Evolutionary conservation across 2,329 filamentous ascomycete genomes (phyloP).

Genomic region (Microdochium paspali): DNA sequence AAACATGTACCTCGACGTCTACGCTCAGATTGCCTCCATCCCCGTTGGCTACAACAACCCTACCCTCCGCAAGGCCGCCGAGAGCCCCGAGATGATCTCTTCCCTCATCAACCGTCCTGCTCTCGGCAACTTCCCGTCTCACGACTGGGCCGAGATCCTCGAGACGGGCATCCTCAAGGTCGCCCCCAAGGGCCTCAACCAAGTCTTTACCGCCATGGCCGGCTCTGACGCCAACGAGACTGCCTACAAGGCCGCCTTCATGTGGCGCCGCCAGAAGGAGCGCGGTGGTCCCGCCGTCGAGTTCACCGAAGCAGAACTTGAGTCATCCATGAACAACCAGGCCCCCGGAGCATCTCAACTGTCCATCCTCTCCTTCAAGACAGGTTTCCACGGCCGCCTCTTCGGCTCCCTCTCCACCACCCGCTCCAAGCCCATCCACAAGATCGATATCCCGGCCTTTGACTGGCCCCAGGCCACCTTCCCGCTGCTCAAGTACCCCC

Average conservation of each 20-base stretch:
- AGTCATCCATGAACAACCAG: constrained; percentile 71
- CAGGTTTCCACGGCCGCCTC: constrained; percentile 81
- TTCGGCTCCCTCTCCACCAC: constrained; percentile 85
- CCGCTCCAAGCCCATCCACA: constrained; percentile 88
- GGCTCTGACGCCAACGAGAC: constrained; percentile 92
- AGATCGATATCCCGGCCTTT: constrained; percentile 88
- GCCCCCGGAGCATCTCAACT: constrained; percentile 65
- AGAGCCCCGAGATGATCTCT: constrained; percentile 68
- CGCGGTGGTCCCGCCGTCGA: constrained; percentile 70
- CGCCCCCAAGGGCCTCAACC: constrained; percentile 72
- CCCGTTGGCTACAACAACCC: constrained; percentile 91
- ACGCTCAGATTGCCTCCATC: constrained; percentile 89
- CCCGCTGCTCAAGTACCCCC: constrained; percentile 76
- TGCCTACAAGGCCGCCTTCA: constrained; percentile 92
- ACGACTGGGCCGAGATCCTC: constrained; percentile 74
- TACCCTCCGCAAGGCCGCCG: constrained; percentile 57
- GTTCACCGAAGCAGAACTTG: constrained; percentile 69
- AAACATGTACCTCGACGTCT: constrained; percentile 33
- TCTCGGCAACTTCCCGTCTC: constrained; percentile 81
- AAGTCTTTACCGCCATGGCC: constrained; percentile 85
- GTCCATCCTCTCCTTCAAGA: constrained; percentile 83
- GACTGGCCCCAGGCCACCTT: constrained; percentile 91
- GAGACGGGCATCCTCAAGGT: constrained; percentile 73
- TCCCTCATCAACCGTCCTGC: constrained; percentile 83
- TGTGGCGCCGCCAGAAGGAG: constrained; percentile 76